These are phyloP conservation scores for Theileria parva DNA, from an alignment of 169 alveolate species.

Conservation along the genomic window DNA sequence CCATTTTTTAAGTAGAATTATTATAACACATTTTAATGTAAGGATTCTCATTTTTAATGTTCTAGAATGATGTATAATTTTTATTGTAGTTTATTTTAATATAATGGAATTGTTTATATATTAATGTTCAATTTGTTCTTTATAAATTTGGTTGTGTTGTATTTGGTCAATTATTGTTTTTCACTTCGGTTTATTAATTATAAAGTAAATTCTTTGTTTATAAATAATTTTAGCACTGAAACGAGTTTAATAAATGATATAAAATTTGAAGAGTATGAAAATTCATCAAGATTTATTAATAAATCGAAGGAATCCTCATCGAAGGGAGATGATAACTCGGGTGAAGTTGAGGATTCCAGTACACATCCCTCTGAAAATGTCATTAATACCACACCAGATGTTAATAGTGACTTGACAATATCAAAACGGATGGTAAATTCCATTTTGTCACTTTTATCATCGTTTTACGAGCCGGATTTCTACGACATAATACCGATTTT, in stretches of 20 bases:
- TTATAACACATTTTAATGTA: slow-evolving; percentile 22
- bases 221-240: background rate
- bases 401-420: background rate
- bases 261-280: background rate
- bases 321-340: background rate
- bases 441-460: slow-evolving; percentile 4
- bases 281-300: background rate
- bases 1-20: background rate
- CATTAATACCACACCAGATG: background rate
- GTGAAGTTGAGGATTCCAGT: background rate
- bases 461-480: slow-evolving; percentile 14
- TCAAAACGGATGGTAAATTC: slow-evolving; percentile 21
- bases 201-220: background rate
- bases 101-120: background rate
- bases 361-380: background rate
- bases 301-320: background rate
- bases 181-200: background rate
- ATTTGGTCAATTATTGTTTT: background rate
- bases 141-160: background rate
- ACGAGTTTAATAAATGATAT: background rate
- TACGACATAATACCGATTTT: slow-evolving; percentile 19
- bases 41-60: background rate
- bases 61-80: slow-evolving; percentile 11
- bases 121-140: background rate
- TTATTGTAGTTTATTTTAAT: slow-evolving; percentile 19